Conservation (phyloP, 768 basidiomycete genomes). For the Suillus bovinus region DNA sequence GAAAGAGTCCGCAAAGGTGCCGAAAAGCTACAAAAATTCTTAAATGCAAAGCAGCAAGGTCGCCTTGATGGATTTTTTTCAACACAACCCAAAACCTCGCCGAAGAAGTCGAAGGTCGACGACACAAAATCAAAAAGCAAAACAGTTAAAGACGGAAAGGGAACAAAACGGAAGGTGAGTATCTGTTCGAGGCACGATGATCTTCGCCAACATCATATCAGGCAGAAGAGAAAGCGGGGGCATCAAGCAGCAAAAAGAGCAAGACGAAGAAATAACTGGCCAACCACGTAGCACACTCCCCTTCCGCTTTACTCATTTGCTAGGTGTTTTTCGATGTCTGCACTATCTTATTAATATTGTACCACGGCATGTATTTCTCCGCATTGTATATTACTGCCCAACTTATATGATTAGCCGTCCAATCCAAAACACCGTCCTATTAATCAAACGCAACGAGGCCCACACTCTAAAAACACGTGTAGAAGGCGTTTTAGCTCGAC, state of each 20-base stretch:
- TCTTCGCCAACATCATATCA: conserved; percentile 22
- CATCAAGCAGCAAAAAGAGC: conserved; percentile 38
- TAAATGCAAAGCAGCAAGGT: conserved; percentile 93
- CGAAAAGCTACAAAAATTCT: conserved; percentile 85
- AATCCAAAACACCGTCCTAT: neutral
- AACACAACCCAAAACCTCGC: conserved; percentile 58
- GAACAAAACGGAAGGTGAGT: conserved; percentile 55
- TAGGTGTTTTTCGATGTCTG: conserved; percentile 1
- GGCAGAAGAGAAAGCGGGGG: conserved; percentile 36
- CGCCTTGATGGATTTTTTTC: conserved; percentile 95
- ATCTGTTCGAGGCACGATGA: conserved; percentile 20
- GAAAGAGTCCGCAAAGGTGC: conserved; percentile 95
- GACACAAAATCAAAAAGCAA: conserved; percentile 40
- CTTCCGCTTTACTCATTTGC: neutral
- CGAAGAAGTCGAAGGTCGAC: conserved; percentile 42
- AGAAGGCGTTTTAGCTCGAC: neutral
- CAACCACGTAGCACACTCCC: neutral
- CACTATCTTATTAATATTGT: conserved; percentile 5
- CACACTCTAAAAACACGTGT: conserved; percentile 4
- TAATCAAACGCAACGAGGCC: neutral
- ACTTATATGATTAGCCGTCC: conserved; percentile 3
- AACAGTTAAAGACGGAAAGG: conserved; percentile 34
- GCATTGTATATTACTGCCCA: neutral
- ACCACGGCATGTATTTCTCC: neutral
- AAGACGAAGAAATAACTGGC: conserved; percentile 39